Percentiles rank a stretch among this genome's conserved stretches.
Conservation (phyloP, 805 yeast genomes). For the Suhomyces sp. region DNA sequence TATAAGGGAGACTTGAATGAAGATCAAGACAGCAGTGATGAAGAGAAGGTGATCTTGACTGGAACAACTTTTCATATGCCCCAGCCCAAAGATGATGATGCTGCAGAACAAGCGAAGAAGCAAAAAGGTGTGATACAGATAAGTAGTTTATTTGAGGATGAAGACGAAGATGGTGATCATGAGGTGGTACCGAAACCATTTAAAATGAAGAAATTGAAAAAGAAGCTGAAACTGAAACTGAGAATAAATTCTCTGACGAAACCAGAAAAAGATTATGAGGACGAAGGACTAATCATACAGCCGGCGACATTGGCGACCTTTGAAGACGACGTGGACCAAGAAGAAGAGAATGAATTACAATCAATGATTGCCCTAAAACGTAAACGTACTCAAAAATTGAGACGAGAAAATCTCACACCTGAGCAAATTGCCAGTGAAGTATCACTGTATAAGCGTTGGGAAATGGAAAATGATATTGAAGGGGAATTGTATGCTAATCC, state of each 20-base stretch:
- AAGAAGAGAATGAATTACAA: slow-evolving; percentile 37
- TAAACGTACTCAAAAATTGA: slow-evolving; percentile 25
- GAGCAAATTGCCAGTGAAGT: slow-evolving; percentile 42
- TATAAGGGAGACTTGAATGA: slow-evolving; percentile 11
- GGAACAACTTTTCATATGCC: background rate
- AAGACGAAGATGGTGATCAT: slow-evolving; percentile 10
- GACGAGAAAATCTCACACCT: slow-evolving; percentile 28
- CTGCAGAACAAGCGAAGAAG: background rate
- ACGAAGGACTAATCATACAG: too few relatives aligned
- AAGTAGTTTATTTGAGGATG: slow-evolving; percentile 9
- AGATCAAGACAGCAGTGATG: slow-evolving; percentile 9
- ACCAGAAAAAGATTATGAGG: slow-evolving; percentile 21
- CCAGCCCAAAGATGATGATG: background rate
- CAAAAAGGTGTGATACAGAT: too few relatives aligned
- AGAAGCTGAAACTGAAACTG: slow-evolving; percentile 32
- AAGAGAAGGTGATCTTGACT: background rate
- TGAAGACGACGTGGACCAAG: slow-evolving; percentile 23
- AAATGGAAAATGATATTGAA: slow-evolving; percentile 14
- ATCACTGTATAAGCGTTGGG: slow-evolving; percentile 18
- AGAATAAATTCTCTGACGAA: slow-evolving; percentile 28
- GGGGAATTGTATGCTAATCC: slow-evolving; percentile 5
- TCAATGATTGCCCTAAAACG: slow-evolving; percentile 26
- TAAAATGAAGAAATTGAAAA: slow-evolving; percentile 44
- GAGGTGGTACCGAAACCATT: slow-evolving; percentile 18
- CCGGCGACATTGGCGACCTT: slow-evolving; percentile 37